Percentiles rank a stretch among this genome's conserved stretches.
Conservation (phyloP, 331 rosid genomes). For the Phaseolus coccineus region DNA sequence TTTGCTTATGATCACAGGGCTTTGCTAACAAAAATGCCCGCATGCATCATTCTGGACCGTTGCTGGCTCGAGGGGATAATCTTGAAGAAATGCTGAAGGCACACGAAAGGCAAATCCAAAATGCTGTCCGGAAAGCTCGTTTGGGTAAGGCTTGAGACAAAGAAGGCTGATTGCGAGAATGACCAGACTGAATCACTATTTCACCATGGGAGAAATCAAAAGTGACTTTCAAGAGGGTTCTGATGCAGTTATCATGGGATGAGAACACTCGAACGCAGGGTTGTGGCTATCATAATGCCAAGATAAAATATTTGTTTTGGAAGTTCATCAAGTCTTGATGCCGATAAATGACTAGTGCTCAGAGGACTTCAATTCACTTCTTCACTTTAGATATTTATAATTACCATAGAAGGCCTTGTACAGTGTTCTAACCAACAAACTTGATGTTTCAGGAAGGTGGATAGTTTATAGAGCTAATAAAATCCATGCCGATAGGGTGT, state of each 20-base stretch:
- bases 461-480: slow-evolving; percentile 33
- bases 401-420: slow-evolving; percentile 42
- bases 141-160: slow-evolving; percentile 58
- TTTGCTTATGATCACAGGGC: slow-evolving; percentile 54
- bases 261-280: slow-evolving; percentile 40
- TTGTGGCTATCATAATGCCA: slow-evolving; percentile 8
- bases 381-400: slow-evolving; percentile 27
- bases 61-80: slow-evolving; percentile 68
- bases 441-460: slow-evolving; percentile 36
- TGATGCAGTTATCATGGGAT: slow-evolving; percentile 37
- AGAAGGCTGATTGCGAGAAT: slow-evolving; percentile 47
- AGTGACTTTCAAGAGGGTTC: slow-evolving; percentile 41
- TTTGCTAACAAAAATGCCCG: slow-evolving; percentile 54
- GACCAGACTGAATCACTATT: slow-evolving; percentile 67
- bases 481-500: slow-evolving; percentile 42
- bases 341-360: slow-evolving; percentile 32
- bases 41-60: slow-evolving; percentile 79
- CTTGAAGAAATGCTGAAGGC: slow-evolving; percentile 85
- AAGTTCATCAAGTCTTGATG: slow-evolving; percentile 35
- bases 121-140: slow-evolving; percentile 80
- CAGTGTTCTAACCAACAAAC: slow-evolving; percentile 43
- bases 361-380: slow-evolving; percentile 37
- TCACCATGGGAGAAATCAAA: slow-evolving; percentile 48
- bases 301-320: slow-evolving; percentile 29
- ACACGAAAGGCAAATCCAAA: slow-evolving; percentile 82